Evolutionary conservation across 495 filamentous ascomycete genomes (phyloP), one percentile per base, ranked within the genome.

Genomic region (Trichoderma virens): DNA sequence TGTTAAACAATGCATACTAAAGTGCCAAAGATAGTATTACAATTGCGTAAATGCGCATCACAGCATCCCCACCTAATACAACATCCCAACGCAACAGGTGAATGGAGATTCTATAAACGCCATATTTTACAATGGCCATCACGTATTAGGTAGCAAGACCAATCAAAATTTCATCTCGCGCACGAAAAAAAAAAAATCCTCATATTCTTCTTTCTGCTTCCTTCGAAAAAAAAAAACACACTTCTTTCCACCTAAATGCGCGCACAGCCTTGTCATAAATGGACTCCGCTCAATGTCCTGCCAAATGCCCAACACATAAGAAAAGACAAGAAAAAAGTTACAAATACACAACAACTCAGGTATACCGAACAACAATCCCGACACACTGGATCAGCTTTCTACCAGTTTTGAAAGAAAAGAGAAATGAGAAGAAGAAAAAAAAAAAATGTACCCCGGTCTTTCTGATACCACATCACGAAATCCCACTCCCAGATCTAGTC

Each of bases 381-480:
- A 56, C 51, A 56, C 25, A 56, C 51, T 56, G 51, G 5, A 14
- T 14, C 51, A 56, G 30, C 6, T 30, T 30, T 56, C 51, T 56
- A 9, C 8, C 23, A 30, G 25, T 11, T 30, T 30, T 23, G 30
- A 31, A 30, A 18, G 14, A 30, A 56, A 56, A 56, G 13, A 54
- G 23, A 27, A 27, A 54, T 0, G 25, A 54, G 16, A 9, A 18
- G 18, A 14, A 43, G 16, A 43, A 47, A 7, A 56, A 56, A 30
- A 18, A 28, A 30, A 56, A 56, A 56, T 20, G 51, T 56, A 56
- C 51, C 51, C 9, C 8, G 25, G 51, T 5, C 51, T 27, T 47
- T 56, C 51, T 56, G 51, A 31, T 56, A 18, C 51, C 51, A 30
- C 51, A 56, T 56, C 51, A 56, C 51, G 25, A 56, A 56, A 56